These are phyloP conservation scores for Pyrenophora teres DNA, from an alignment of 2,329 filamentous ascomycete genomes.

Conservation along the genomic window DNA sequence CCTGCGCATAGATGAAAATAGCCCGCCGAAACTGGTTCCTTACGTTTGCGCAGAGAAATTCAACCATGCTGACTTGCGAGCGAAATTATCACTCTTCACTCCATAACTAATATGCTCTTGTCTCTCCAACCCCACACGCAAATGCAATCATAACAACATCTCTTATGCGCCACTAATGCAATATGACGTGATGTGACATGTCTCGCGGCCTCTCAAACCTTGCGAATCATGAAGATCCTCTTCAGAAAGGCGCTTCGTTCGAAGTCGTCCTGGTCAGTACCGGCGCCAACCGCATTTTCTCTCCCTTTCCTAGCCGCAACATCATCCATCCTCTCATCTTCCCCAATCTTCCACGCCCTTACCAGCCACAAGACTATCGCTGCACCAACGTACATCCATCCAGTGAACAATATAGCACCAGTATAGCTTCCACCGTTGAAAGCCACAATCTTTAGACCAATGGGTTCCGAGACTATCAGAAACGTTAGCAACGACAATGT, in stretches of 20 bases:
- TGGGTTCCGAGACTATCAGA: slow-evolving; percentile 55
- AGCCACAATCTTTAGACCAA: slow-evolving; percentile 59
- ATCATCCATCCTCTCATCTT: slow-evolving; percentile 52
- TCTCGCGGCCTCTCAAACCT: slow-evolving; percentile 22
- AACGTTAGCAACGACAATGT: slow-evolving; percentile 8
- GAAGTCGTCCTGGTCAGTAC: slow-evolving; percentile 9
- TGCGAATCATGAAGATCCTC: slow-evolving; percentile 39
- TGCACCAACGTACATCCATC: slow-evolving; percentile 65
- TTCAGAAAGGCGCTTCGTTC: slow-evolving; percentile 34
- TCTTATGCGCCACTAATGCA: background rate
- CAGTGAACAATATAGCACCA: slow-evolving; percentile 64
- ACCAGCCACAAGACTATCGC: slow-evolving; percentile 60
- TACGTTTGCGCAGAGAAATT: too few relatives aligned
- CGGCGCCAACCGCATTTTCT: slow-evolving; percentile 28
- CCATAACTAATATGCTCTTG: too few relatives aligned
- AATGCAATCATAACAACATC: background rate
- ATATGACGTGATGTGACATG: background rate
- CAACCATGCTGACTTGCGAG: too few relatives aligned
- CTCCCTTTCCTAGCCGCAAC: slow-evolving; percentile 32
- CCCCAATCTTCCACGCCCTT: slow-evolving; percentile 64
- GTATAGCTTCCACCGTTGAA: slow-evolving; percentile 58
- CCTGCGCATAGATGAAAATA: background rate
- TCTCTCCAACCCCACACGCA: background rate
- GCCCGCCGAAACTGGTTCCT: too few relatives aligned
- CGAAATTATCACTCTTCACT: too few relatives aligned